A percentile compares a stretch with the other conserved stretches of the same genome.
phyloP scores from a whole-genome alignment of 805 yeast genomes.

The Candida koratica region DNA sequence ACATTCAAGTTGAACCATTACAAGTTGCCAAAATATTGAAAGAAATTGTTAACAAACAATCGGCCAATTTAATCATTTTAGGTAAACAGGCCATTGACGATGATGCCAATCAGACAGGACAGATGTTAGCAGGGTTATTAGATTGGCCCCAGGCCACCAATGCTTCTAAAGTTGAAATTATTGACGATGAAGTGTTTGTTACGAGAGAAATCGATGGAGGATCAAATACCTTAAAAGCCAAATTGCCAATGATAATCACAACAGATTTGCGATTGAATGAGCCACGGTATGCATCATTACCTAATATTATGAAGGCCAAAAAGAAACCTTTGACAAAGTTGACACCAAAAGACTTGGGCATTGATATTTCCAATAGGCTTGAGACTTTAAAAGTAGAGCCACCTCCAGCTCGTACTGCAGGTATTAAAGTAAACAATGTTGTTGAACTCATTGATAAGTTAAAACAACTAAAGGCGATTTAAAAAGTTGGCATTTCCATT shows the following conservation, averaged over 20 bases:
- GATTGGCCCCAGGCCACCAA: conserved; percentile 97
- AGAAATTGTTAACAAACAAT: conserved; percentile 64
- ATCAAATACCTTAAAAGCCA: conserved; percentile 71
- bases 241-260: conserved; percentile 81
- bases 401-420: conserved; percentile 79
- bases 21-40: conserved; percentile 82
- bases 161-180: conserved; percentile 76
- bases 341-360: conserved; percentile 62
- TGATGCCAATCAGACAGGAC: conserved; percentile 93
- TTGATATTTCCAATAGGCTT: conserved; percentile 59
- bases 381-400: conserved; percentile 73
- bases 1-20: conserved; percentile 75
- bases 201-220: conserved; percentile 97
- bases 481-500: no score
- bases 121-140: conserved; percentile 88
- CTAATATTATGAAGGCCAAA: conserved; percentile 97
- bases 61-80: conserved; percentile 74
- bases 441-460: conserved; percentile 79
- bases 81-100: conserved; percentile 98
- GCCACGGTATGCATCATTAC: conserved; percentile 94
- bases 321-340: conserved; percentile 82
- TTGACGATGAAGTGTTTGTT: conserved; percentile 58
- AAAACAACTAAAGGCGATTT: conserved; percentile 71
- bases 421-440: conserved; percentile 72
- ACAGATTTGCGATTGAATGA: conserved; percentile 91